phyloP scores from a whole-genome alignment of 441 rosid species.

The Codiaeum variegatum region DNA sequence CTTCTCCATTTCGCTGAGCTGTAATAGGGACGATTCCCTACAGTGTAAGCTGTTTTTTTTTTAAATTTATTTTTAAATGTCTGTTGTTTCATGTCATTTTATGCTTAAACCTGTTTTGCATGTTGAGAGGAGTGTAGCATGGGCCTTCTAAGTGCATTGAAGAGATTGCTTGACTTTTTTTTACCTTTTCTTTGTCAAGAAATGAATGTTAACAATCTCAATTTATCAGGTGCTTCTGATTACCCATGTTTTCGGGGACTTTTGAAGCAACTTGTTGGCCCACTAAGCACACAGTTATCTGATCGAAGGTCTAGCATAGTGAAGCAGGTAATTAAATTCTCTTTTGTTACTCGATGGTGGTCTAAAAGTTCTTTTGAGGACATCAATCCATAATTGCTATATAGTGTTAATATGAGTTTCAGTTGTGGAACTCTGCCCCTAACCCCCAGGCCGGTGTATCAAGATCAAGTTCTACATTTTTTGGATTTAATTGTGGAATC shows the following conservation, averaged over 20 bases:
- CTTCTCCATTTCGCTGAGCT: neutral
- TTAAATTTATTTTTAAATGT: no score
- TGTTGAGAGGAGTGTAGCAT: neutral
- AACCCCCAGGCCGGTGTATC: neutral
- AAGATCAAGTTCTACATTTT: neutral
- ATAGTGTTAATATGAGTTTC: neutral
- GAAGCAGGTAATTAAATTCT: constrained; percentile 66
- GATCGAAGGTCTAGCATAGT: constrained; percentile 97
- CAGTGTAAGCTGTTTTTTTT: neutral
- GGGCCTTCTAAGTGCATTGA: neutral
- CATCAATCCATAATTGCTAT: neutral
- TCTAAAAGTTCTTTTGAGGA: neutral
- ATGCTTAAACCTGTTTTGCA: neutral
- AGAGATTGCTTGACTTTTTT: neutral
- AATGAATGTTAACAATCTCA: constrained; percentile 20
- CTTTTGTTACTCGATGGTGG: constrained; percentile 14
- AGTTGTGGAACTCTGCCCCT: neutral
- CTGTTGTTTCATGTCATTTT: neutral
- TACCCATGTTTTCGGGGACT: constrained; percentile 86
- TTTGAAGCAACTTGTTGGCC: constrained; percentile 84
- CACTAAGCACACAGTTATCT: constrained; percentile 78
- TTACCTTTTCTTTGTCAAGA: no score
- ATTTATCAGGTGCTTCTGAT: constrained; percentile 72
- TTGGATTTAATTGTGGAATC: neutral
- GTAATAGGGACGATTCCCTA: neutral